phyloP scores from a whole-genome alignment of 495 filamentous ascomycete species.

The Astrocystis sublimbata region DNA sequence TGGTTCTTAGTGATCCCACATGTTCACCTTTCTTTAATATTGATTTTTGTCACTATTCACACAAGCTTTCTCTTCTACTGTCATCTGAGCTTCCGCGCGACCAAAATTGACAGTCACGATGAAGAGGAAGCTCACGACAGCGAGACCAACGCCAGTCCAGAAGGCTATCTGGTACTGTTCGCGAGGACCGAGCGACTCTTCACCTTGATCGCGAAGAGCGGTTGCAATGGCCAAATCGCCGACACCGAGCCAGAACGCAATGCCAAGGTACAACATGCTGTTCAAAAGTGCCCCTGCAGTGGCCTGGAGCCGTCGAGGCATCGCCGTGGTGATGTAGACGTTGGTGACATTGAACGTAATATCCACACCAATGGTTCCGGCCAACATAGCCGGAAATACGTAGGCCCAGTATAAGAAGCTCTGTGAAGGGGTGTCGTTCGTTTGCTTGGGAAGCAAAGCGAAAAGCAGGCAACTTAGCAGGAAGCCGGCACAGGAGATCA shows the following conservation, averaged over 20 bases:
- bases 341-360: slow-evolving; percentile 82
- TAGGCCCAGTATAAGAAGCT: slow-evolving; percentile 53
- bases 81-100: slow-evolving; percentile 67
- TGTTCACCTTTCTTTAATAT: not conserved
- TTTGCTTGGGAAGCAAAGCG: slow-evolving; percentile 60
- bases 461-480: slow-evolving; percentile 68
- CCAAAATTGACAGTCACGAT: slow-evolving; percentile 64
- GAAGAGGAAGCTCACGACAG: slow-evolving; percentile 57
- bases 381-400: slow-evolving; percentile 81
- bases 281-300: slow-evolving; percentile 67
- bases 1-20: not conserved
- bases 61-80: slow-evolving; percentile 62
- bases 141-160: slow-evolving; percentile 64
- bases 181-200: slow-evolving; percentile 42
- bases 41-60: not conserved
- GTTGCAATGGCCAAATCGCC: slow-evolving; percentile 64
- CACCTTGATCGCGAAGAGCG: slow-evolving; percentile 43
- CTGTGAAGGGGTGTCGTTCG: slow-evolving; percentile 50
- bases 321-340: slow-evolving; percentile 77
- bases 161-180: slow-evolving; percentile 65
- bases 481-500: slow-evolving; percentile 66
- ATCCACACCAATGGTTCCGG: slow-evolving; percentile 79
- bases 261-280: slow-evolving; percentile 70
- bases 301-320: slow-evolving; percentile 70
- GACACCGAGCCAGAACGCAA: slow-evolving; percentile 76